A percentile compares a stretch with the other conserved stretches of the same genome.
These are phyloP conservation scores for Phaffia tasmanica DNA, from an alignment of 768 basidiomycete genomes.

Conservation along the genomic window DNA sequence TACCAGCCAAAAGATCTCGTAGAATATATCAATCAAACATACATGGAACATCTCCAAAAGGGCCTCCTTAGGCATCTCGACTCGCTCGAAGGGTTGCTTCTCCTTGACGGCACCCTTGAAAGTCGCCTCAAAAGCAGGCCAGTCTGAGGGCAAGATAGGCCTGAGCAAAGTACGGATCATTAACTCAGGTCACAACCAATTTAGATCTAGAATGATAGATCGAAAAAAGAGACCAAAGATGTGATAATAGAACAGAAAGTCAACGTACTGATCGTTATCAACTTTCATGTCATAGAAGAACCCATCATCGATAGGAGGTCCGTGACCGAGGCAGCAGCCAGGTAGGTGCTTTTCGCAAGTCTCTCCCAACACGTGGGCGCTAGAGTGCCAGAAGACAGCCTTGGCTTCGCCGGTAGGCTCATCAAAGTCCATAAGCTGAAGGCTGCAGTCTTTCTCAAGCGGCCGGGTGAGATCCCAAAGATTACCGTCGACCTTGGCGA, in stretches of 20 bases:
- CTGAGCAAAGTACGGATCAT: constrained; percentile 38
- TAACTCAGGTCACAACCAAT: too few species aligned
- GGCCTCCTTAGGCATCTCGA: constrained; percentile 87
- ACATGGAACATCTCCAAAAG: constrained; percentile 93
- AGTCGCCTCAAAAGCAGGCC: constrained; percentile 76
- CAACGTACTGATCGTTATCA: constrained; percentile 51
- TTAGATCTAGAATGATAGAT: too few species aligned
- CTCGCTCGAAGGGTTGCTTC: constrained; percentile 90
- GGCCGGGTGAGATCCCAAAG: constrained; percentile 95
- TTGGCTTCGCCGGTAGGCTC: constrained; percentile 82
- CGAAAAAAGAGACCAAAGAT: too few species aligned
- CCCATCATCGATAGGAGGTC: constrained; percentile 92
- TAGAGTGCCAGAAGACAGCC: constrained; percentile 99
- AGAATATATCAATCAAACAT: constrained; percentile 31
- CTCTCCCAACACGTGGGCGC: constrained; percentile 94
- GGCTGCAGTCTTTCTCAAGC: constrained; percentile 67
- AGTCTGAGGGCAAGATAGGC: constrained; percentile 68
- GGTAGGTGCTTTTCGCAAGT: constrained; percentile 82
- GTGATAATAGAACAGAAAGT: not conserved
- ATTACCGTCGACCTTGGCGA: constrained; percentile 71
- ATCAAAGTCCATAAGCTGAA: constrained; percentile 86
- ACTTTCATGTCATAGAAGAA: constrained; percentile 99
- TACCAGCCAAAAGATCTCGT: not conserved
- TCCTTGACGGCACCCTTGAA: constrained; percentile 84
- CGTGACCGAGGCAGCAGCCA: constrained; percentile 91